Base-by-base conservation (phyloP, 2,329 filamentous ascomycete species). In the Ceratocystis cacaofunesta region DNA sequence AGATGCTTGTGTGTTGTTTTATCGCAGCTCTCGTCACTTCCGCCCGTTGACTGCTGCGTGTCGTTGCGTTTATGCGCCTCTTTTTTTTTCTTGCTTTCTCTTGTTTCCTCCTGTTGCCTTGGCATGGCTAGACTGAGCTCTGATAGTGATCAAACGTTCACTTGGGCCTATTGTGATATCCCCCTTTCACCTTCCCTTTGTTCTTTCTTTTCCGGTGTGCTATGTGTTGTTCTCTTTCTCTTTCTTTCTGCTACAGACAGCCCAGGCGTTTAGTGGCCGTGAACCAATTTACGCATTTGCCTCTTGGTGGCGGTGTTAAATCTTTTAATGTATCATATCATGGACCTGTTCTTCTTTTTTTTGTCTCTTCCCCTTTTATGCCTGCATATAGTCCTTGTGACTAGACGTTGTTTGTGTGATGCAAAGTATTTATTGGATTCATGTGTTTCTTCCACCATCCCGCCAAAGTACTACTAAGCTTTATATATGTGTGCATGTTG, bases 321-420 rank as follows among this genome's bases (percentile, higher is more conserved):
- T 22, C 58, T 61, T 36, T 44, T 41, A 41, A 44, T 61, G 32
- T 41, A 61, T 61, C 41, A 44, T 61, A 61, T 61, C 41, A 61
- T 41, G 30, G 58, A 44, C 58, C 28, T 41, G 17, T 15, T 22
- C 22, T 15, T 22, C 7, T 19, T 17, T 61, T 17, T 41, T 25
- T 5, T 15, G 17, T 19, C 22, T 22, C 17, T 28, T 28, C 25
- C 22, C 17, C 32, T 25, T 1, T 28, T 28, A 10, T 58, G 55
- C 17, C 30, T 22, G 5, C 30, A 57, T 57, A 30, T 57, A 30
- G 22, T 30, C 25, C 28, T 30, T 12, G 25, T 17, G 22, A 0
- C 17, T 25, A 15, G 22, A 57, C 22, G 50, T 22, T 57, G 10
- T 57, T 25, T 57, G 25, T 57, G 25, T 32, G 25, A 57, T 30